phyloP scores from a whole-genome alignment of 306 rosid genomes.

The Acacia confusa region DNA sequence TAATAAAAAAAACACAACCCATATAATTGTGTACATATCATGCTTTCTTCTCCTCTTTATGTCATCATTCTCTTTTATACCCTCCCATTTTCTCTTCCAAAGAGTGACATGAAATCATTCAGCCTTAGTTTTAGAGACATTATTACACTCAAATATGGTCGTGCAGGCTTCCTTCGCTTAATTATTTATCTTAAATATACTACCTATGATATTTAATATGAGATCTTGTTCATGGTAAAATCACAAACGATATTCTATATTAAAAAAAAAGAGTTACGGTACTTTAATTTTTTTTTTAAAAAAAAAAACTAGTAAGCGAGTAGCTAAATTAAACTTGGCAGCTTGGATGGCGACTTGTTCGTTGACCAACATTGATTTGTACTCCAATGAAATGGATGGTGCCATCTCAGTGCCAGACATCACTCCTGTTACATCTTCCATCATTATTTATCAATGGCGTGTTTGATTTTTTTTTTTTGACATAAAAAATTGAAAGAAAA shows the following conservation, averaged over 20 bases:
- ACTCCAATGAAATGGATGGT: neutral
- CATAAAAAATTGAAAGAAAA: too few relatives aligned
- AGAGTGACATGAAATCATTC: neutral
- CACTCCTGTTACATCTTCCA: neutral
- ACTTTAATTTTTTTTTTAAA: too few relatives aligned
- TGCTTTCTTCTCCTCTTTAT: neutral
- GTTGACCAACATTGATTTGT: constrained; percentile 5
- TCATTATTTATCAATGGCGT: neutral
- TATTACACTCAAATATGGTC: neutral
- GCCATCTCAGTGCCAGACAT: neutral
- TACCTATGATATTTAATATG: too few relatives aligned
- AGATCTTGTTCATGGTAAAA: too few relatives aligned
- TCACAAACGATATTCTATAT: too few relatives aligned
- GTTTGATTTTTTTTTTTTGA: too few relatives aligned
- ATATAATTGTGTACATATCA: too few relatives aligned
- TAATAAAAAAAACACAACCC: too few relatives aligned
- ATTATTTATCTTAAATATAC: too few relatives aligned
- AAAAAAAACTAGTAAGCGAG: neutral
- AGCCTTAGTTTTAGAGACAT: neutral
- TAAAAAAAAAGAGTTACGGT: too few relatives aligned
- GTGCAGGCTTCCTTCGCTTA: neutral
- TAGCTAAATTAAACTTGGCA: constrained; percentile 23
- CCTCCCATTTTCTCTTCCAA: neutral
- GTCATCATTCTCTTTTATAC: neutral
- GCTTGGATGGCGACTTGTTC: neutral